Percentiles rank a stretch among this genome's conserved stretches.
phyloP scores from a whole-genome alignment of 2,329 filamentous ascomycete species.

The Orbilia quercus region DNA sequence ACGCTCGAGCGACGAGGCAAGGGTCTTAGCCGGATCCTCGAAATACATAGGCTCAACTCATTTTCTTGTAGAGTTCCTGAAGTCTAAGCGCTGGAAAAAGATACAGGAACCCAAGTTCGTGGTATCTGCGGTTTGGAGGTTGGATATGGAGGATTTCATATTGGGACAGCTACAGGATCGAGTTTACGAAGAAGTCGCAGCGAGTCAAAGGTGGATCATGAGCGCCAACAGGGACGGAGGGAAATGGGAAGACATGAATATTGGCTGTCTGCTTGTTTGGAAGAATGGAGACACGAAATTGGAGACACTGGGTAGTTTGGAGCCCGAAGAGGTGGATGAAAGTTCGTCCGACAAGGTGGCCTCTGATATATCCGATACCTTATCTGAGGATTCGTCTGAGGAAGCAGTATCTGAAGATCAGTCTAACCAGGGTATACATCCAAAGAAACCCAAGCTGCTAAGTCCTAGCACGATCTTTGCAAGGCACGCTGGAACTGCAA shows the following conservation, averaged over 20 bases:
- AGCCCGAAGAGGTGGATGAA: slow-evolving; percentile 1
- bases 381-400: background rate
- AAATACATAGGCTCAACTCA: slow-evolving; percentile 45
- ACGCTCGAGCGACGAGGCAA: slow-evolving; percentile 14
- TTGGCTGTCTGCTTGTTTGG: slow-evolving; percentile 59
- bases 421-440: background rate
- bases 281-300: slow-evolving; percentile 32
- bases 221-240: slow-evolving; percentile 54
- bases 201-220: slow-evolving; percentile 37
- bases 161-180: slow-evolving; percentile 67
- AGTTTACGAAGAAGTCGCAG: slow-evolving; percentile 66
- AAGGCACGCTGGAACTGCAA: slow-evolving; percentile 5
- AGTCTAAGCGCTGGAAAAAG: slow-evolving; percentile 53
- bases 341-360: background rate
- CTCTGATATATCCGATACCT: background rate
- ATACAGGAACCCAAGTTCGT: slow-evolving; percentile 48
- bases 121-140: slow-evolving; percentile 65
- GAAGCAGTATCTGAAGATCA: background rate
- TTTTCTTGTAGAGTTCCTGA: slow-evolving; percentile 20
- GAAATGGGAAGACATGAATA: slow-evolving; percentile 46
- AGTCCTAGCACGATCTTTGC: too few species aligned
- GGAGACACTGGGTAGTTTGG: background rate
- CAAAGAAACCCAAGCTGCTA: too few species aligned
- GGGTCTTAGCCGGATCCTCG: slow-evolving; percentile 31
- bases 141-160: slow-evolving; percentile 70